phyloP scores from a whole-genome alignment of 495 filamentous ascomycete genomes.

The Penicillium daleae region DNA sequence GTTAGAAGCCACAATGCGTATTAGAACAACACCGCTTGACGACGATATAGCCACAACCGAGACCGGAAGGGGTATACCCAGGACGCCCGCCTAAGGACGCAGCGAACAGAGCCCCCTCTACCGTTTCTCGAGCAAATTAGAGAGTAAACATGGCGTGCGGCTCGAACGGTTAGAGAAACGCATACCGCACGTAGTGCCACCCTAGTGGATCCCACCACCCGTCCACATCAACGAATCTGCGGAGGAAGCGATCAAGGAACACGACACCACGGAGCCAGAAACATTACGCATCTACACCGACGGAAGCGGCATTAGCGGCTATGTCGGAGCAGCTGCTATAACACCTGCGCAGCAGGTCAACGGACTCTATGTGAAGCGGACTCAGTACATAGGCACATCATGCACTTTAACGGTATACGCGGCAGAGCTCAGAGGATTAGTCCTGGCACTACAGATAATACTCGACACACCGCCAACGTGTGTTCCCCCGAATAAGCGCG shows the following conservation, averaged over 20 bases:
- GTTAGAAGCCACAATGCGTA: constrained; percentile 15
- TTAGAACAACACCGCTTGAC: constrained; percentile 9
- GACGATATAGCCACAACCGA: constrained; percentile 11
- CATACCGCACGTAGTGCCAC: background rate
- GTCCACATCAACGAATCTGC: constrained; percentile 8
- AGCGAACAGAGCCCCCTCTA: constrained; percentile 15
- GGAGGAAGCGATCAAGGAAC: constrained; percentile 9
- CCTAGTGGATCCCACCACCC: constrained; percentile 10
- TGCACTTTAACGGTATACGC: constrained; percentile 10
- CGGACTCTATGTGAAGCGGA: background rate
- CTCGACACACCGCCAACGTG: constrained; percentile 10
- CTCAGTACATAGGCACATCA: constrained; percentile 11
- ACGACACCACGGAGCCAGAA: constrained; percentile 10
- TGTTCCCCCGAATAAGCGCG: background rate
- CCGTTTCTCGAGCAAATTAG: background rate
- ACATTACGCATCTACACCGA: constrained; percentile 8
- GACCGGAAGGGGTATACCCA: background rate
- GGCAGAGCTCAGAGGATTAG: constrained; percentile 7
- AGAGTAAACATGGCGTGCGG: too few relatives aligned
- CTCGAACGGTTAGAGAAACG: too few relatives aligned
- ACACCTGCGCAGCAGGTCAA: background rate
- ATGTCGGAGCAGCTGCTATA: constrained; percentile 9
- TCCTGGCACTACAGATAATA: constrained; percentile 2
- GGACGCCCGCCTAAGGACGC: too few relatives aligned
- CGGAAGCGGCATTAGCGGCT: constrained; percentile 9